These are phyloP conservation scores for Phytophthora crassamura DNA, from an alignment of 352 stramenopile genomes.

Conservation along the genomic window DNA sequence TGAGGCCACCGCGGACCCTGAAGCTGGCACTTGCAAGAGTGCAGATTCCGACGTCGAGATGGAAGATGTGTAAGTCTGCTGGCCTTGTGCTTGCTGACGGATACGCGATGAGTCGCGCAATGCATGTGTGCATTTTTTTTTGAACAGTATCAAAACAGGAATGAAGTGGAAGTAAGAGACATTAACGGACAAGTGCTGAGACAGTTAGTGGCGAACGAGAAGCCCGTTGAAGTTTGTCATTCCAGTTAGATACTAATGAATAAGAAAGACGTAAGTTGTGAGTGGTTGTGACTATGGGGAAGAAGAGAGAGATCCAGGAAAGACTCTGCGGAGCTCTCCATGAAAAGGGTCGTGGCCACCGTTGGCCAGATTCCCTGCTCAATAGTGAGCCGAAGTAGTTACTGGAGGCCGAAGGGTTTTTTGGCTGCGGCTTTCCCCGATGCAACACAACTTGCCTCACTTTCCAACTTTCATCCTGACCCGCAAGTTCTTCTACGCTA, in stretches of 20 bases:
- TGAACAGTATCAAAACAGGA: background rate
- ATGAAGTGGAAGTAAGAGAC: conserved; percentile 10
- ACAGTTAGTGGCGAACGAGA: background rate
- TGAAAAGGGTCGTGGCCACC: background rate
- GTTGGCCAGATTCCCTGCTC: background rate
- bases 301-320: background rate
- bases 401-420: background rate
- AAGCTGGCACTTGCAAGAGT: no score
- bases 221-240: conserved; percentile 2
- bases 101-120: no score
- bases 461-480: background rate
- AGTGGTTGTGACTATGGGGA: conserved; percentile 5
- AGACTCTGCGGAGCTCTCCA: background rate
- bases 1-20: background rate
- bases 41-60: background rate
- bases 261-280: conserved; percentile 3
- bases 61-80: conserved; percentile 1
- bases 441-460: conserved; percentile 8
- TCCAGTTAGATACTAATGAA: conserved; percentile 2
- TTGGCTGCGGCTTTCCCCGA: conserved; percentile 2
- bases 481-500: background rate
- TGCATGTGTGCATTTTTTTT: no score
- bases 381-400: conserved; percentile 1
- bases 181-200: background rate
- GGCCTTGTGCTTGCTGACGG: background rate